Evolutionary conservation across 1,139 yeast genomes (phyloP).

Genomic region (Yamadazyma conglobata): DNA sequence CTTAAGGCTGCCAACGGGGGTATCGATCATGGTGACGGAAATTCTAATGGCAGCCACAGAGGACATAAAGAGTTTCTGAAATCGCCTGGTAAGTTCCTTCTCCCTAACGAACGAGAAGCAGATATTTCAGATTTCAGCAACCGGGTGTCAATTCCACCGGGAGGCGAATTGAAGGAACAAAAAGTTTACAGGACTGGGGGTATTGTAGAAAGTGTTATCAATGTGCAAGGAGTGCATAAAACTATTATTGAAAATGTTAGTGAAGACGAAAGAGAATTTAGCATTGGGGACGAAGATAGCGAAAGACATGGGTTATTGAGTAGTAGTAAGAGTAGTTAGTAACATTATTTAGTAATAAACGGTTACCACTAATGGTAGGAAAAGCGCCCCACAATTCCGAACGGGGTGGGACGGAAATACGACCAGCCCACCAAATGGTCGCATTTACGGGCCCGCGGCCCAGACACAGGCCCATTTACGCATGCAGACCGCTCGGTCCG

Average conservation of each 20-base stretch:
- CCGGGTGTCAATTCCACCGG: slow-evolving; percentile 13
- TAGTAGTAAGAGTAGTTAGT: slow-evolving; percentile 6
- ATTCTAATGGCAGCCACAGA: too few species aligned
- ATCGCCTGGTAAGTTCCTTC: slow-evolving; percentile 20
- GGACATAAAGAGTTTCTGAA: too few species aligned
- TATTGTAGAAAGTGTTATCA: slow-evolving; percentile 78
- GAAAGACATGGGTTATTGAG: slow-evolving; percentile 7
- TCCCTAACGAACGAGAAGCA: slow-evolving; percentile 27
- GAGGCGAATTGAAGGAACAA: slow-evolving; percentile 31
- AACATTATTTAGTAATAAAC: too few species aligned
- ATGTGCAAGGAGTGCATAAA: slow-evolving; percentile 81
- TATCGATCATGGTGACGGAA: slow-evolving; percentile 6
- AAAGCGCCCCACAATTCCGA: too few species aligned
- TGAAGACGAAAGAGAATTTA: slow-evolving; percentile 29
- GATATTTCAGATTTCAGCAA: slow-evolving; percentile 26
- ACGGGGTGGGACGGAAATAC: too few species aligned
- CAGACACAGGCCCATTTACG: too few species aligned
- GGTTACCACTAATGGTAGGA: too few species aligned
- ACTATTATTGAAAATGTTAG: slow-evolving; percentile 71
- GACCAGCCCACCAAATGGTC: too few species aligned
- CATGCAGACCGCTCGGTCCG: too few species aligned
- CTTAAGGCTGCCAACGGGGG: neutral
- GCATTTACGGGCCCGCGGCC: too few species aligned
- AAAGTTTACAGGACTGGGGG: slow-evolving; percentile 59
- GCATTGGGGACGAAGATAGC: slow-evolving; percentile 6